phyloP scores from a whole-genome alignment of 1,139 yeast genomes.

The Diutina mesorugosa region DNA sequence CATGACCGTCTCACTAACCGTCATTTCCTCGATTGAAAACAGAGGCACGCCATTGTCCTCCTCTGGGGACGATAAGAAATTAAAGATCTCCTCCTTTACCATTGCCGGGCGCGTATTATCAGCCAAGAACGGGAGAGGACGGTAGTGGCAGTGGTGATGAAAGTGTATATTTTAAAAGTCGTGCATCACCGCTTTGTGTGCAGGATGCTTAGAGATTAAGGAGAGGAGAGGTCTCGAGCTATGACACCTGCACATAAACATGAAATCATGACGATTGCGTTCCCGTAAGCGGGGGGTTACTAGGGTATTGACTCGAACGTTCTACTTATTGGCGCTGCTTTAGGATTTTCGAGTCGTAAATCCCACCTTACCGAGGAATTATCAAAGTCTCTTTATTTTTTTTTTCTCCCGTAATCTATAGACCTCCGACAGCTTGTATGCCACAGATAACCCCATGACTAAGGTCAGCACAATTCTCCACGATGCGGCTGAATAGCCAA shows the following conservation, averaged over 20 bases:
- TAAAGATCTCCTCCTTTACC: slow-evolving; percentile 1
- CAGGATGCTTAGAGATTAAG: neutral
- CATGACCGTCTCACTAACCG: neutral
- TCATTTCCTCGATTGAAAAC: slow-evolving; percentile 1
- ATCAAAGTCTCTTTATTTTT: neutral
- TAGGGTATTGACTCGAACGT: neutral
- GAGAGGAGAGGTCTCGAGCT: neutral
- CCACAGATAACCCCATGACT: neutral
- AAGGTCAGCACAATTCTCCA: neutral
- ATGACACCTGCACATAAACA: neutral
- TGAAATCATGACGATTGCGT: neutral
- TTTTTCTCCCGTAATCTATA: neutral
- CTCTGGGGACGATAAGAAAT: slow-evolving; percentile 1
- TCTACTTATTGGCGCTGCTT: neutral
- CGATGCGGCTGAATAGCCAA: neutral
- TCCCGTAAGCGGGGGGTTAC: neutral
- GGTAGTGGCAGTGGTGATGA: neutral
- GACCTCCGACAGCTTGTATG: neutral
- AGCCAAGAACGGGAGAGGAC: neutral
- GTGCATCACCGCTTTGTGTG: neutral
- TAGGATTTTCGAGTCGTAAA: neutral
- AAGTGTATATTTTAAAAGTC: neutral
- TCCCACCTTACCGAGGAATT: neutral
- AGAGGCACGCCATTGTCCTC: neutral
- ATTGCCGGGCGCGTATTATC: neutral